A percentile compares a stretch with the other conserved stretches of the same genome.
Conservation (phyloP, 345 rosid species). For the Isatis tinctoria region DNA sequence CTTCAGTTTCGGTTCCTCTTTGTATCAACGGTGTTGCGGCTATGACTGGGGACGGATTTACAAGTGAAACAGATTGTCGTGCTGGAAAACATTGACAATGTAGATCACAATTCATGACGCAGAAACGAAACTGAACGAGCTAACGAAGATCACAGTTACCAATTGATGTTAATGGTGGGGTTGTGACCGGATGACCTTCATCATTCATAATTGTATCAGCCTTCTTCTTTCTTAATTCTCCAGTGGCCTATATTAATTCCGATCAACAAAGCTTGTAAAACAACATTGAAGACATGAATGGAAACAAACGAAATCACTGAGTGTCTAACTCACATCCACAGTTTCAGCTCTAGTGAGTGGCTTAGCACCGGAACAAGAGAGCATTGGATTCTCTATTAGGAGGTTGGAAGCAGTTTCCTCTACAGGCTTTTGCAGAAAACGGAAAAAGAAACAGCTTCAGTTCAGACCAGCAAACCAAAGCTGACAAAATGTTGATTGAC, state of each 20-base stretch:
- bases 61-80: too few species aligned
- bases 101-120: not conserved
- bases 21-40: too few species aligned
- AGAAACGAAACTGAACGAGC: too few species aligned
- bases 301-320: not conserved
- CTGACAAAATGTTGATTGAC: not conserved
- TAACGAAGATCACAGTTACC: not conserved
- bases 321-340: not conserved
- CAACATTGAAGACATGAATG: not conserved
- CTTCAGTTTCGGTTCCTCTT: too few species aligned
- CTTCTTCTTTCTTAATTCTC: conserved; percentile 14
- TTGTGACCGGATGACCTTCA: conserved; percentile 24
- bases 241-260: not conserved
- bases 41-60: too few species aligned
- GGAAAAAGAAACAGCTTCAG: not conserved
- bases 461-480: not conserved
- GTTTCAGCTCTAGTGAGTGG: not conserved
- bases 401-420: not conserved
- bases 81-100: conserved; percentile 7
- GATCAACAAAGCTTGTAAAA: not conserved
- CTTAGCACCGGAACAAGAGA: conserved; percentile 18
- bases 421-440: not conserved
- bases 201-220: conserved; percentile 34
- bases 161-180: not conserved
- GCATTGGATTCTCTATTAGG: conserved; percentile 13